A percentile compares a stretch with the other conserved stretches of the same genome.
Conservation (phyloP, 2,329 filamentous ascomycete species). For the Didymellaceae sp. region DNA sequence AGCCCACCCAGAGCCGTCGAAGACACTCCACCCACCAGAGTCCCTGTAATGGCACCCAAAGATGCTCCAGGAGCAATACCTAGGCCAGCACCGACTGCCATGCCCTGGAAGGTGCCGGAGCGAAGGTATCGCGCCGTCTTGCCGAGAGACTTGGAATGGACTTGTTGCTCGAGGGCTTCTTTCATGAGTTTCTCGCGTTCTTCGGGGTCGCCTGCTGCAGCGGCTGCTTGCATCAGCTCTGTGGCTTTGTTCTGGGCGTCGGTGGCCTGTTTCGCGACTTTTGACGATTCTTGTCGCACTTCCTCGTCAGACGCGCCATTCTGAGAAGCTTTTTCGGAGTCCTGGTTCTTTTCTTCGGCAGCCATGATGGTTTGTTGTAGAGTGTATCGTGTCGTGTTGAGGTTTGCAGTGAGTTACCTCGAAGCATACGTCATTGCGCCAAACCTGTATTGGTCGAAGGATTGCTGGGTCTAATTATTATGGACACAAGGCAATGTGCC, state of each 20-base stretch:
- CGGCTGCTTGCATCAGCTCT: conserved; percentile 28
- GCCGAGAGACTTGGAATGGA: conserved; percentile 32
- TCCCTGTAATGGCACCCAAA: conserved; percentile 28
- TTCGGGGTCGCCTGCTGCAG: conserved; percentile 24
- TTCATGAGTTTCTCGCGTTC: conserved; percentile 31
- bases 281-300: conserved; percentile 27
- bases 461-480: too few species aligned
- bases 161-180: conserved; percentile 28
- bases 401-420: not conserved
- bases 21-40: conserved; percentile 29
- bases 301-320: conserved; percentile 27
- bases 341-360: not conserved
- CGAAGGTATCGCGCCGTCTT: conserved; percentile 36
- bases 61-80: conserved; percentile 29
- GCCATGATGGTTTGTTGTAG: conserved; percentile 5
- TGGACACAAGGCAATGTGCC: too few species aligned
- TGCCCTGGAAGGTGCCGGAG: conserved; percentile 33
- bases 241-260: conserved; percentile 27
- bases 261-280: conserved; percentile 25
- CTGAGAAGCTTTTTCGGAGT: not conserved
- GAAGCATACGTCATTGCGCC: conserved; percentile 11
- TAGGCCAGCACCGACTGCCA: conserved; percentile 30
- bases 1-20: conserved; percentile 28
- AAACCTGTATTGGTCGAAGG: conserved; percentile 4
- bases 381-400: not conserved